Conservation (phyloP, 2,329 filamentous ascomycete genomes). For the Exophiala aquamarina region DNA sequence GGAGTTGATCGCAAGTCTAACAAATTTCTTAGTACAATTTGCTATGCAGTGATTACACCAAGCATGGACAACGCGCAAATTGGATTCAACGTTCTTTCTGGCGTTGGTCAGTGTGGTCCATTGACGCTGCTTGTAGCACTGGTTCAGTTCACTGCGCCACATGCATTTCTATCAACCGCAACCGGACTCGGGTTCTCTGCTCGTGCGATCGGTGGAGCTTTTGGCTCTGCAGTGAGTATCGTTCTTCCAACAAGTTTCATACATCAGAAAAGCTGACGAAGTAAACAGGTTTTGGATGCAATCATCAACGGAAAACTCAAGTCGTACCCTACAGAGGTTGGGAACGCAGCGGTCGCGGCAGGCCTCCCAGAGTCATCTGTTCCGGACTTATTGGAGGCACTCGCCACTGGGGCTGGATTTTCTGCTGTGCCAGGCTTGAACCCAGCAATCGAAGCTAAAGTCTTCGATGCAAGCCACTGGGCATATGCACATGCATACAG, state of each 20-base stretch:
- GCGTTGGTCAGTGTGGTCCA: slow-evolving; percentile 51
- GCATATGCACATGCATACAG: slow-evolving; percentile 51
- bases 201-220: slow-evolving; percentile 54
- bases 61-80: slow-evolving; percentile 47
- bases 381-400: slow-evolving; percentile 39
- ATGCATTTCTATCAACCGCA: slow-evolving; percentile 53
- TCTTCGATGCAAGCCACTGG: slow-evolving; percentile 42
- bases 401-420: slow-evolving; percentile 36
- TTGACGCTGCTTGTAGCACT: slow-evolving; percentile 52
- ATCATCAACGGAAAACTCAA: slow-evolving; percentile 52
- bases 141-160: slow-evolving; percentile 55
- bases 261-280: no score
- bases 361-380: slow-evolving; percentile 44
- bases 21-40: slow-evolving; percentile 36
- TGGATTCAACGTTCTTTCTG: slow-evolving; percentile 49
- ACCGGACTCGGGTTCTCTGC: slow-evolving; percentile 56
- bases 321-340: slow-evolving; percentile 43
- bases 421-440: slow-evolving; percentile 40
- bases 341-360: slow-evolving; percentile 42
- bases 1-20: slow-evolving; percentile 6
- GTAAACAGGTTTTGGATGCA: slow-evolving; percentile 42
- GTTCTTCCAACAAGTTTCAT: no score
- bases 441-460: slow-evolving; percentile 38
- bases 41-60: slow-evolving; percentile 48
- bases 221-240: slow-evolving; percentile 47